These are phyloP conservation scores for Botrytis pseudocinerea DNA, from an alignment of 2,329 filamentous ascomycete species.

Conservation along the genomic window DNA sequence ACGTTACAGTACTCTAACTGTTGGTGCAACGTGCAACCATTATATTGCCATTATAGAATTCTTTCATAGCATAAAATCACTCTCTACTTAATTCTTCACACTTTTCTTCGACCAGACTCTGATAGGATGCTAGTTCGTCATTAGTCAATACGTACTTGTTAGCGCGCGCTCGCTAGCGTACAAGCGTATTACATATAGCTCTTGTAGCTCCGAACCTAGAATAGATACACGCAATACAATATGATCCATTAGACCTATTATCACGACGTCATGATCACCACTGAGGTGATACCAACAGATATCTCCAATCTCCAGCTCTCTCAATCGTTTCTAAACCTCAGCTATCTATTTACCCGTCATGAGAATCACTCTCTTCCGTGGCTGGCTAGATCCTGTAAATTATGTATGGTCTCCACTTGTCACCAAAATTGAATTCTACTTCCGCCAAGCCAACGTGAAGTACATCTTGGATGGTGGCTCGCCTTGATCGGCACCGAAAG, in stretches of 20 bases:
- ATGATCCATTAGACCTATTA: not conserved
- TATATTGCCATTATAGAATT: not conserved
- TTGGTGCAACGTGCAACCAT: conserved; percentile 12
- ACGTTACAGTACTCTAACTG: not conserved
- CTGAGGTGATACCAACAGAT: not conserved
- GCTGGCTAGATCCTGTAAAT: conserved; percentile 44
- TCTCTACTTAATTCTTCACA: not conserved
- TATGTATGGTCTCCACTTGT: conserved; percentile 60
- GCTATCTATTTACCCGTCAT: not conserved
- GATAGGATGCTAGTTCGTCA: not conserved
- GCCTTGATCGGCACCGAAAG: conserved; percentile 49
- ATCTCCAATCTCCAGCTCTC: not conserved
- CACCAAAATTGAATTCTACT: conserved; percentile 60
- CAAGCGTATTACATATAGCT: not conserved
- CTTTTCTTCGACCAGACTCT: not conserved
- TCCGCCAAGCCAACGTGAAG: conserved; percentile 52
- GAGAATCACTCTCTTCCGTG: conserved; percentile 51
- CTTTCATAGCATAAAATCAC: not conserved
- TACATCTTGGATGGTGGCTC: conserved; percentile 52
- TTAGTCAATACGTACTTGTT: not conserved
- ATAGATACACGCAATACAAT: not conserved
- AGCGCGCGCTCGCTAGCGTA: not conserved
- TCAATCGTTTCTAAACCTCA: not conserved
- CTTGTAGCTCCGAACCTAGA: not conserved
- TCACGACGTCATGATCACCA: not conserved